These are phyloP conservation scores for Ascochyta lentis DNA, from an alignment of 2,329 filamentous ascomycete species.

Conservation along the genomic window DNA sequence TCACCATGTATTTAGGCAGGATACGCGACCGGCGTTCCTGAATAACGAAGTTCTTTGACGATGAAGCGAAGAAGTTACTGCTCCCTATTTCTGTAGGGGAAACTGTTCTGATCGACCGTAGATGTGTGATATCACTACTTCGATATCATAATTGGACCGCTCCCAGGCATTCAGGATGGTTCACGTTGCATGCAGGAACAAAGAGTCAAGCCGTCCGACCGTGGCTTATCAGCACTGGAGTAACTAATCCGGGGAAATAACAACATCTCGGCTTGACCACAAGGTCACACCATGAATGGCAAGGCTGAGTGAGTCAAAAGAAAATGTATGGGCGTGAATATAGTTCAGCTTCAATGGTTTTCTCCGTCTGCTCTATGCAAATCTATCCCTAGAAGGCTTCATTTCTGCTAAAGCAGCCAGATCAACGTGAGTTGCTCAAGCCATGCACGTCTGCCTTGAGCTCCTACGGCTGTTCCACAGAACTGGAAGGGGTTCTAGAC, in stretches of 20 bases:
- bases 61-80: background rate
- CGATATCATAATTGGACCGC: background rate
- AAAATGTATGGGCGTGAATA: background rate
- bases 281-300: constrained; percentile 19
- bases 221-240: constrained; percentile 28
- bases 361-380: background rate
- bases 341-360: background rate
- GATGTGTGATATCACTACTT: background rate
- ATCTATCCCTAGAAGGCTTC: background rate
- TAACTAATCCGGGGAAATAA: constrained; percentile 38
- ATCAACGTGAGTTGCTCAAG: background rate
- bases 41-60: background rate
- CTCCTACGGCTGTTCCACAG: background rate
- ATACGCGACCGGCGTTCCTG: background rate
- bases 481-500: background rate
- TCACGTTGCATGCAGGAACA: constrained; percentile 1
- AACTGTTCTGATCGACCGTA: background rate
- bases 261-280: constrained; percentile 20
- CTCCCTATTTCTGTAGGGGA: constrained; percentile 6
- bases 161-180: constrained; percentile 5
- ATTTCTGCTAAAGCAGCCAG: background rate
- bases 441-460: background rate
- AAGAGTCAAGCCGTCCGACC: constrained; percentile 20
- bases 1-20: constrained; percentile 5
- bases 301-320: constrained; percentile 20